Evolutionary conservation across 2,329 filamentous ascomycete species (phyloP).

Genomic region (Epichloe uncinata): DNA sequence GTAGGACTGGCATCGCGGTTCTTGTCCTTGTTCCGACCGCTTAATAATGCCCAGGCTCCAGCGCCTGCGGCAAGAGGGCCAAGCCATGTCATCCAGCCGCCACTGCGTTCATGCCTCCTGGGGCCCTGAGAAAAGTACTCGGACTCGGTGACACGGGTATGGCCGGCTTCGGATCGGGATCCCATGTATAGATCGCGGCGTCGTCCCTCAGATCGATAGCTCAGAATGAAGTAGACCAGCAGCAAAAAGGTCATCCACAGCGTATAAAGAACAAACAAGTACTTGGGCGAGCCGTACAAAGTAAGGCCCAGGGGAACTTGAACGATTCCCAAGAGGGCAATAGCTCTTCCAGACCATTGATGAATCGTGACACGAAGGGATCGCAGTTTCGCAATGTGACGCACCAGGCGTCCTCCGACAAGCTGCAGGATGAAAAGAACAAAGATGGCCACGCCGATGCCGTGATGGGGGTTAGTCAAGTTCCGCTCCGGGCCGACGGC

Average conservation of each 20-base stretch:
- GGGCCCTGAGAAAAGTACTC: slow-evolving; percentile 25
- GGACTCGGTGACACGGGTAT: slow-evolving; percentile 25
- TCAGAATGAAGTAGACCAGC: slow-evolving; percentile 65
- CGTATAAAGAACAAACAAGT: slow-evolving; percentile 74
- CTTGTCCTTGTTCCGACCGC: slow-evolving; percentile 29
- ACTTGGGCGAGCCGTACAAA: slow-evolving; percentile 79
- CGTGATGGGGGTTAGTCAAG: slow-evolving; percentile 68
- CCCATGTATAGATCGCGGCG: slow-evolving; percentile 41
- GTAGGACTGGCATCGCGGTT: slow-evolving; percentile 30
- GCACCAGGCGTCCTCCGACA: slow-evolving; percentile 56
- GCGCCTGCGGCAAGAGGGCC: slow-evolving; percentile 40
- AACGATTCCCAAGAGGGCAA: slow-evolving; percentile 68
- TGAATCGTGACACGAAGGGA: slow-evolving; percentile 54
- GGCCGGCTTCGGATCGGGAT: slow-evolving; percentile 37
- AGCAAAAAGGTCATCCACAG: slow-evolving; percentile 64
- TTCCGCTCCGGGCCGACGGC: slow-evolving; percentile 61
- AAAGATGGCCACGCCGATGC: slow-evolving; percentile 70
- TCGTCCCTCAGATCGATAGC: slow-evolving; percentile 50
- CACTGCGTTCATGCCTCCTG: slow-evolving; percentile 18
- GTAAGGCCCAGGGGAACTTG: slow-evolving; percentile 85
- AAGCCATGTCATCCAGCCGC: slow-evolving; percentile 30
- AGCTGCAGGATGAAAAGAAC: slow-evolving; percentile 58
- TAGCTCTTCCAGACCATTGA: slow-evolving; percentile 70
- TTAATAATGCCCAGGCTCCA: slow-evolving; percentile 33
- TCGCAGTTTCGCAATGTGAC: slow-evolving; percentile 33